Base-by-base conservation (phyloP, 306 rosid genomes). In the Potentilla sterilis region DNA sequence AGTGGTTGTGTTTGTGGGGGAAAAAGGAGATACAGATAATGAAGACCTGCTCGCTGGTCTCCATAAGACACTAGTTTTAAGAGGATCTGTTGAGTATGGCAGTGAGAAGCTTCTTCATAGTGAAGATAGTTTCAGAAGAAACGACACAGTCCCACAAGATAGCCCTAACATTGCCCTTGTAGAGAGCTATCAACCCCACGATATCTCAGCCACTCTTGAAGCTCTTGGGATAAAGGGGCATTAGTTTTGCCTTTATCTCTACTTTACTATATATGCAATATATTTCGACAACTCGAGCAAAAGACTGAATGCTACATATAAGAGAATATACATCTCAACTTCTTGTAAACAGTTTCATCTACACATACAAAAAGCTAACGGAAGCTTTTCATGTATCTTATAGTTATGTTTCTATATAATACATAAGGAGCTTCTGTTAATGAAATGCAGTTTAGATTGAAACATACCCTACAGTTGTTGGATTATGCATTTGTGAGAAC, bases 21-120 rank as follows among this genome's bases (percentile, higher is more conserved):
- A 89, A 81, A 86, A 75, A 72, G 97, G 96, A 10, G 96, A 92
- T 72, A 89, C 97, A 38, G 96, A 89, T 79, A 79, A 79, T 61
- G 93, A 92, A 76, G 86, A 89, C 71, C 83, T 92, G 9, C 78
- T 89, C 72, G 86, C 84, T 46, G 97, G 97, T 61, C 75, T 86
- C 72, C 96, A 92, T 67, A 92, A 84, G 84, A 89, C 92, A 51
- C 14, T 92, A 37, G 83, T 92, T 69, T 67, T 87, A 75, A 84
- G 28, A 78, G 91, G 88, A 13, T 81, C 85, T 6, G 89, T 84
- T 43, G 90, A 90, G 77, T 72, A 72, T 75, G 93, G 93, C 73
- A 84, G 96, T 70, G 96, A 89, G 75, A 85, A 80, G 72, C 89
- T 88, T 82, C 79, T 85, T 75, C 87, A 64, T 4, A 80, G 86